phyloP scores from a whole-genome alignment of 192 early-diverging fungal species.

The Phlyctochytrium bullatum region DNA sequence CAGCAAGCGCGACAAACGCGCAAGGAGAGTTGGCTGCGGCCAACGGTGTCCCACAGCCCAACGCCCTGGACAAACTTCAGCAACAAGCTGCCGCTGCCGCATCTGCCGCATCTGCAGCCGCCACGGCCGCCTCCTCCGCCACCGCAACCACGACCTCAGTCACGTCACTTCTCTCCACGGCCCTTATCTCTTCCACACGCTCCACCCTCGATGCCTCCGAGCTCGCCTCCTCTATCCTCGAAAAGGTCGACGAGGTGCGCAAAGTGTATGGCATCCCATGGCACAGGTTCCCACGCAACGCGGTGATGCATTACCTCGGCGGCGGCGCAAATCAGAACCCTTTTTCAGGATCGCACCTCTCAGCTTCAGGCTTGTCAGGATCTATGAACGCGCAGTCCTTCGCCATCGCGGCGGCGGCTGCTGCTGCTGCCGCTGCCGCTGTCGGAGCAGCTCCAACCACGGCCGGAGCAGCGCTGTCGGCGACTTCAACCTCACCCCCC shows the following conservation, averaged over 20 bases:
- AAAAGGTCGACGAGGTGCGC: neutral
- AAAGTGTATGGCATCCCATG: neutral
- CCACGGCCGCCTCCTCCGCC: neutral
- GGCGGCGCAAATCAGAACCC: too few relatives aligned
- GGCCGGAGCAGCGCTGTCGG: neutral
- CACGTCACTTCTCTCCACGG: neutral
- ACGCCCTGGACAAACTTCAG: too few relatives aligned
- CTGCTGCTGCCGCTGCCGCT: neutral
- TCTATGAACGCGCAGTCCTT: too few relatives aligned
- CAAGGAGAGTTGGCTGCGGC: neutral
- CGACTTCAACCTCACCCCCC: too few relatives aligned
- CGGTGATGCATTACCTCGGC: neutral
- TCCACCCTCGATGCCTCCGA: neutral
- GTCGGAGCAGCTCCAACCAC: neutral
- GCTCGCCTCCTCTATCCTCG: neutral
- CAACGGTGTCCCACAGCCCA: neutral
- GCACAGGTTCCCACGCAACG: neutral
- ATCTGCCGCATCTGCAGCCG: neutral
- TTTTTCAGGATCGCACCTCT: too few relatives aligned
- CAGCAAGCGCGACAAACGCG: too few relatives aligned
- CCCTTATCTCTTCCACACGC: neutral
- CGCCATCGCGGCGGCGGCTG: neutral
- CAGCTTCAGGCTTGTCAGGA: too few relatives aligned
- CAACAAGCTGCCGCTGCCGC: neutral
- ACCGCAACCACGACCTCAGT: neutral